Conservation (phyloP, 2,329 filamentous ascomycete species). For the Clonostachys rhizophaga region DNA sequence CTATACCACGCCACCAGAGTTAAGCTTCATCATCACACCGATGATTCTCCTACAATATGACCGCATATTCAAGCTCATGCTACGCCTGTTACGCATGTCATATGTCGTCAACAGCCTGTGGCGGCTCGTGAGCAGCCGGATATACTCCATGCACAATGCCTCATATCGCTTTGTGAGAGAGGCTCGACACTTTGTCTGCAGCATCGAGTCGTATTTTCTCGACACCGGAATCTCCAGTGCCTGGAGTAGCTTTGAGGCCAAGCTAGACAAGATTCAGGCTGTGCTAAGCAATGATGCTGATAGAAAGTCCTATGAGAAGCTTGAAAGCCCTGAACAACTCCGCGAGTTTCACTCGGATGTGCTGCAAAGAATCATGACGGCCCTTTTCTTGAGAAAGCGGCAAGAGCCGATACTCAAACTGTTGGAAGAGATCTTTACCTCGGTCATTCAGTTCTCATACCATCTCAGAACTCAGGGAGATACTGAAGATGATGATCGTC, state of each 20-base stretch:
- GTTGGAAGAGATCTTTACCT: slow-evolving; percentile 70
- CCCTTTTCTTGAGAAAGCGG: slow-evolving; percentile 67
- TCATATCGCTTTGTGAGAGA: slow-evolving; percentile 65
- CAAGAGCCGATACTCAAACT: slow-evolving; percentile 70
- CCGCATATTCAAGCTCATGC: slow-evolving; percentile 72
- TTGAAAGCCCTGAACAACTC: slow-evolving; percentile 58
- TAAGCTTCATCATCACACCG: slow-evolving; percentile 70
- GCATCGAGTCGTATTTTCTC: slow-evolving; percentile 73
- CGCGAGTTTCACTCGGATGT: slow-evolving; percentile 67
- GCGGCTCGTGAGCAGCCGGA: slow-evolving; percentile 39
- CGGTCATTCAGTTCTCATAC: slow-evolving; percentile 69
- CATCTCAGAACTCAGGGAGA: slow-evolving; percentile 22
- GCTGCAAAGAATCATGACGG: slow-evolving; percentile 71
- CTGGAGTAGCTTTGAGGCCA: slow-evolving; percentile 67
- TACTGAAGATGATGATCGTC: slow-evolving; percentile 14
- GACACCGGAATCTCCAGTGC: slow-evolving; percentile 69
- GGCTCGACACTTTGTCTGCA: slow-evolving; percentile 73
- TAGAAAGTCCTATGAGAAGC: background rate
- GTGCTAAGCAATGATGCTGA: slow-evolving; percentile 39
- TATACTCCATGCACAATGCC: slow-evolving; percentile 17
- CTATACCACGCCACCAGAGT: slow-evolving; percentile 70
- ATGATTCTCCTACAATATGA: slow-evolving; percentile 76
- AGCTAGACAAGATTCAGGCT: slow-evolving; percentile 58
- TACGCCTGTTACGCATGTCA: slow-evolving; percentile 74
- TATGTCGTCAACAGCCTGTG: slow-evolving; percentile 67